Percentiles rank a stretch among this genome's conserved stretches.
phyloP scores from a whole-genome alignment of 805 yeast genomes.

The Grigorovia transvaalensis region DNA sequence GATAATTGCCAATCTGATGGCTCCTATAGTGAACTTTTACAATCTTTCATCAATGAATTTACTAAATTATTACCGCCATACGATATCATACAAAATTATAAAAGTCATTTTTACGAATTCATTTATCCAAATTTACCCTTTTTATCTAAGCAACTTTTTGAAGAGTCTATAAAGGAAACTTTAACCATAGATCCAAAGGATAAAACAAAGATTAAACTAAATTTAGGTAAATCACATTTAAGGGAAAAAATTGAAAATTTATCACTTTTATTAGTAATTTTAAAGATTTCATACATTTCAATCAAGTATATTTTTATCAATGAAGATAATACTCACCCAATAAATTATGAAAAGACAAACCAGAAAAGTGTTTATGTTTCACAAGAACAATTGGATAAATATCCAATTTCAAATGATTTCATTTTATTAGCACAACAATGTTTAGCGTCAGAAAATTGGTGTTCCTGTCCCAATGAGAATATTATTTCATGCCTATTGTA shows the following conservation, averaged over 20 bases:
- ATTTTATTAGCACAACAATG: slow-evolving; percentile 21
- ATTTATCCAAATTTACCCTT: slow-evolving; percentile 23
- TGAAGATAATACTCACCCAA: neutral
- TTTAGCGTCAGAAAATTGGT: slow-evolving; percentile 22
- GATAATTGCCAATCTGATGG: slow-evolving; percentile 18
- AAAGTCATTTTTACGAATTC: slow-evolving; percentile 19
- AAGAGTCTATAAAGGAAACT: slow-evolving; percentile 18
- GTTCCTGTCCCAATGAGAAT: slow-evolving; percentile 26
- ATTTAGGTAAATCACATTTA: slow-evolving; percentile 19
- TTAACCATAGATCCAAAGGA: slow-evolving; percentile 12
- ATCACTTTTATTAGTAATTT: slow-evolving; percentile 17
- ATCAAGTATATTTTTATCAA: slow-evolving; percentile 8
- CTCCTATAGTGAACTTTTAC: slow-evolving; percentile 19
- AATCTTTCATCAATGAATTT: slow-evolving; percentile 14
- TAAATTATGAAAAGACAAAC: neutral
- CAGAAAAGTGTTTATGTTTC: slow-evolving; percentile 5
- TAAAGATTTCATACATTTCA: slow-evolving; percentile 24
- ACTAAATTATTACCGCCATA: slow-evolving; percentile 22
- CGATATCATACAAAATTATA: slow-evolving; percentile 16
- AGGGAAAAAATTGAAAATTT: slow-evolving; percentile 23
- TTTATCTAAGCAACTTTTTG: slow-evolving; percentile 21
- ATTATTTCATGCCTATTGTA: slow-evolving; percentile 22
- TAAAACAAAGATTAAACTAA: slow-evolving; percentile 14
- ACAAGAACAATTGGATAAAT: slow-evolving; percentile 13
- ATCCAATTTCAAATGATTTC: slow-evolving; percentile 20